Evolutionary conservation across 768 basidiomycete genomes (phyloP), one percentile per base, ranked within the genome.

Genomic region (Dictyophora rubrovolvata): DNA sequence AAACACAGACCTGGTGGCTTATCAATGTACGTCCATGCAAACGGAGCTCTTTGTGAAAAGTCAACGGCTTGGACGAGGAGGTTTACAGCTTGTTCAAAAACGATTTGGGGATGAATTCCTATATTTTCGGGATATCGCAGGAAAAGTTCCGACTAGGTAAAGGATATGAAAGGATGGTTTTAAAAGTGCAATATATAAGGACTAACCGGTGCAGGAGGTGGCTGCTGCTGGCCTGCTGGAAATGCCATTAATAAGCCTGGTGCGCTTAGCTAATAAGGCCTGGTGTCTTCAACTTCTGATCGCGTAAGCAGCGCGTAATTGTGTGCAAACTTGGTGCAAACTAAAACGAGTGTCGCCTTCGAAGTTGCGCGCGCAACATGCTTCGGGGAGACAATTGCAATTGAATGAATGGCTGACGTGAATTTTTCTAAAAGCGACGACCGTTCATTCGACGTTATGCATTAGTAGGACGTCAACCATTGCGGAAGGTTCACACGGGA

Each of bases 21-120:
- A 76, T 92, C 89, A 36, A 92, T 79, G 64, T 81, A 91, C 1
- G 79, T 74, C 84, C 87, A 89, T 6, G 73, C 65, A 65, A 87
- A 91, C 2, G 89, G 86, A 18, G 79, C 70, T 16, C 69, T 79
- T 48, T 75, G 74, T 3, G 88, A 79, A 56, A 84, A 70, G 16
- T 74, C 70, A 10, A 77, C 72, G n/a, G 81, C 86, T 53, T 84
- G 79, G 1, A 78, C 48, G 14, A 91, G 78, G 76, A 88, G 80
- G 49, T 70, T 74, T 16, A 79, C 74, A 1, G 86, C 87, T 22
- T 66, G 67, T 16, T 87, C 86, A 49, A 81, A 73, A 1, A 70
- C 76, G 17, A 89, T 66, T 20, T 77, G 78, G 48, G 75, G 61
- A 62, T 87, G 84, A 2, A 77, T 68, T 0, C 81, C 80, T 1